Percentiles rank a stretch among this genome's conserved stretches.
These are phyloP conservation scores for Sextonia rubra DNA, from an alignment of 164 flowering plant genomes.

Conservation along the genomic window DNA sequence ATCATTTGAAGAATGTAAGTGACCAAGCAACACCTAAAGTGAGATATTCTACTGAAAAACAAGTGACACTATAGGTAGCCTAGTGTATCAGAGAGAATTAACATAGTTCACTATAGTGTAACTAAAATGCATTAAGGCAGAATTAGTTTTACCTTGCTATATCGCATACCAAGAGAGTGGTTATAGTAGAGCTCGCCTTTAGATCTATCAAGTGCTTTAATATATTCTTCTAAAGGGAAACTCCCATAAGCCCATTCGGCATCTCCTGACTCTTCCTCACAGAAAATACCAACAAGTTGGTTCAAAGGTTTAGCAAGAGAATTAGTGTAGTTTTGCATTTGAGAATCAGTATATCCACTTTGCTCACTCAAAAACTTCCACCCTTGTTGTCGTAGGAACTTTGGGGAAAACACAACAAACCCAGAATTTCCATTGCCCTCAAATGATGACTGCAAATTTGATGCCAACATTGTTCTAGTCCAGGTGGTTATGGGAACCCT, in stretches of 20 bases:
- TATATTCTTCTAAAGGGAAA: conserved; percentile 85
- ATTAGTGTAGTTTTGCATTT: conserved; percentile 16
- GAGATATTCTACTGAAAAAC: neutral
- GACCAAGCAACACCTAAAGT: neutral
- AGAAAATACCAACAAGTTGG: conserved; percentile 56
- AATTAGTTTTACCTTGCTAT: conserved; percentile 65
- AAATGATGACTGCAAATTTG: conserved; percentile 41
- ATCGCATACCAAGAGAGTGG: conserved; percentile 86
- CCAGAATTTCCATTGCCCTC: conserved; percentile 64
- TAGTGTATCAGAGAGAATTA: neutral
- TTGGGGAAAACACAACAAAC: conserved; percentile 60
- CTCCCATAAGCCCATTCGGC: conserved; percentile 88
- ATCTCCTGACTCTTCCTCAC: conserved; percentile 58
- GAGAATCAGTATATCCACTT: conserved; percentile 24
- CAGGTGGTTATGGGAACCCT: conserved; percentile 69
- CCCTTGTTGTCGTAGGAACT: conserved; percentile 47
- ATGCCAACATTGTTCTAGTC: conserved; percentile 41
- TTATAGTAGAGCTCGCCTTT: conserved; percentile 80
- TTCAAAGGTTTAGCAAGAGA: conserved; percentile 26
- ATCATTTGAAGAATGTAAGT: neutral
- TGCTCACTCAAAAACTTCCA: conserved; percentile 45
- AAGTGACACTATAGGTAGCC: neutral
- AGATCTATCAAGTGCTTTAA: conserved; percentile 81
- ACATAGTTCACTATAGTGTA: neutral
- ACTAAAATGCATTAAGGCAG: conserved; percentile 11